Base-by-base conservation (phyloP, 306 rosid species). In the Rosa lucieae region DNA sequence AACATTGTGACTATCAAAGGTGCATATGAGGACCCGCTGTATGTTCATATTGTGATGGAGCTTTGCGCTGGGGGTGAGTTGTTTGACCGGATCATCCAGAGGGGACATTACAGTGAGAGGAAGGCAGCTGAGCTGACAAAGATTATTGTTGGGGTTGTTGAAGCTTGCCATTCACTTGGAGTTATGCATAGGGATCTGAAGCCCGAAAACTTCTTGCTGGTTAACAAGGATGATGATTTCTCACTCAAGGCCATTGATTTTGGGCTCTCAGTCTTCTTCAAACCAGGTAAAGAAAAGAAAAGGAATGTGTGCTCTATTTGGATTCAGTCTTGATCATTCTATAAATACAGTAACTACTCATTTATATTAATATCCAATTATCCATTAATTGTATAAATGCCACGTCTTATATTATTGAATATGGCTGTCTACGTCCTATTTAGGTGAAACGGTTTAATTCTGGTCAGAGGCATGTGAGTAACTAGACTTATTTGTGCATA, bases 141-240 rank as follows among this genome's bases (percentile, higher is more conserved):
- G 84, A 93, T 90, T 69, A 90, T 93, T 80, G 97, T 93, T 8
- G 97, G 98, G 40, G 98, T 93, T 85, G 98, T 93, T 47, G 97
- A 93, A 87, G 90, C 98, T 11, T 93, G 98, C 68, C 98, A 93
- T 83, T 93, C 98, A 17, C 98, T 93, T 15, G 98, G 98, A 10
- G 98, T 93, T 82, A 93, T 93, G 95, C 98, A 93, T 35, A 87
- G 98, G 85, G 98, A 93, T 86, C 91, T 93, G 78, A 93, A 93
- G 86, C 98, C 98, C 5, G 98, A 93, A 79, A 93, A 93, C 82
- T 93, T 93, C 87, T 77, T 93, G 82, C 80, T 93, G 90, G 97
- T 93, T 79, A 91, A 93, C 82, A 93, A 92, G 80, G 98, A 93
- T 51, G 88, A 93, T 83, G 97, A 91, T 90, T 92, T 93, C 85